These are phyloP conservation scores for Cyberlindnera misumaiensis DNA, from an alignment of 805 yeast genomes.

Conservation along the genomic window DNA sequence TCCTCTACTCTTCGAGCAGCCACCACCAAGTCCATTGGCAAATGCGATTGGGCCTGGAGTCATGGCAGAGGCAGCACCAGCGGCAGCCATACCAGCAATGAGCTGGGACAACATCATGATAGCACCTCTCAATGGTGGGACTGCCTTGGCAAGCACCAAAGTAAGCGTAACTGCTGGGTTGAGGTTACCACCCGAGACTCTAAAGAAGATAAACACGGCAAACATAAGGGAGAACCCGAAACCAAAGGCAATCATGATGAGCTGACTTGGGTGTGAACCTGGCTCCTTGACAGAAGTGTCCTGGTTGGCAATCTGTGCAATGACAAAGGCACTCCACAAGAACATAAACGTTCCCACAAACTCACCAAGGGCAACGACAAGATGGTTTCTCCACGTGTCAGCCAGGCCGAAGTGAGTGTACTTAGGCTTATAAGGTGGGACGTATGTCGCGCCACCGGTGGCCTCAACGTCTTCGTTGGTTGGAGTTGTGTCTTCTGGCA, in stretches of 20 bases:
- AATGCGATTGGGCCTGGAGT: conserved; percentile 75
- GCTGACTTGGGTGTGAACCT: conserved; percentile 57
- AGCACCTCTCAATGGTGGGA: conserved; percentile 64
- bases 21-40: conserved; percentile 67
- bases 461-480: conserved; percentile 29
- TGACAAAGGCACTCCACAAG: conserved; percentile 73
- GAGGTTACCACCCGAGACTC: conserved; percentile 83
- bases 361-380: conserved; percentile 70
- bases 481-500: not conserved
- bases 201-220: conserved; percentile 58
- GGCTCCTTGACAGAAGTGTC: conserved; percentile 29
- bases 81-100: conserved; percentile 87
- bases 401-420: conserved; percentile 32
- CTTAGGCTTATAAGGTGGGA: conserved; percentile 31
- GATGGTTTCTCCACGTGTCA: conserved; percentile 48
- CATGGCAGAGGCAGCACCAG: conserved; percentile 80
- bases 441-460: conserved; percentile 32
- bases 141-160: conserved; percentile 63
- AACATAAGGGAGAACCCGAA: conserved; percentile 83
- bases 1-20: conserved; percentile 66
- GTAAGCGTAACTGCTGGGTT: conserved; percentile 85
- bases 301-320: conserved; percentile 78
- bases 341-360: conserved; percentile 82
- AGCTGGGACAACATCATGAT: conserved; percentile 63
- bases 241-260: conserved; percentile 78